Percentiles rank a stretch among this genome's conserved stretches.
These are phyloP conservation scores for Mycena epipterygia DNA, from an alignment of 768 basidiomycete species.

Conservation along the genomic window DNA sequence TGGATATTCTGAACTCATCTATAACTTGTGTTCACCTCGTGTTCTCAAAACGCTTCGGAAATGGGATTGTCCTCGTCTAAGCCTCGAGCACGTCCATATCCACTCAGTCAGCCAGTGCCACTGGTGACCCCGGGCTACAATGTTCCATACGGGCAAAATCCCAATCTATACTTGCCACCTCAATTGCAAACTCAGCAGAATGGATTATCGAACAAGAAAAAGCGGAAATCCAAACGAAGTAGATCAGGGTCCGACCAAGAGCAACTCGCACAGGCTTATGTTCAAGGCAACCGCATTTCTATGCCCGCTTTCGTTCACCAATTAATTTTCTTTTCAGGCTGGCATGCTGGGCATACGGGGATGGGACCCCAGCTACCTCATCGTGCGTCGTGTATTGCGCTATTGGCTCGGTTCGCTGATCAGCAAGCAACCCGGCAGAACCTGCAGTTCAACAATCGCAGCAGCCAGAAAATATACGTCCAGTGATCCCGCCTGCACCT, in stretches of 20 bases:
- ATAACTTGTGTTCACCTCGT: slow-evolving; percentile 27
- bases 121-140: slow-evolving; percentile 27
- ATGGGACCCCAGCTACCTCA: slow-evolving; percentile 23
- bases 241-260: slow-evolving; percentile 19
- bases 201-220: slow-evolving; percentile 13
- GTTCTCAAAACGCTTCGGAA: slow-evolving; percentile 16
- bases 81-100: slow-evolving; percentile 22
- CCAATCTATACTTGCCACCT: slow-evolving; percentile 27
- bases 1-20: background rate
- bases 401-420: too few relatives aligned
- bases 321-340: too few relatives aligned
- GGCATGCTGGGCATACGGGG: slow-evolving; percentile 21
- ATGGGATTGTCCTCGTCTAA: slow-evolving; percentile 36
- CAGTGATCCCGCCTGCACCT: slow-evolving; percentile 23
- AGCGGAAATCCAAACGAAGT: slow-evolving; percentile 22
- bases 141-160: slow-evolving; percentile 29
- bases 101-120: too few relatives aligned
- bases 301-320: too few relatives aligned
- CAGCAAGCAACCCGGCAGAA: slow-evolving; percentile 12
- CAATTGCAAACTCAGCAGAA: slow-evolving; percentile 24
- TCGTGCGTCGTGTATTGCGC: slow-evolving; percentile 28
- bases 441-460: slow-evolving; percentile 13
- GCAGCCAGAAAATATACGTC: slow-evolving; percentile 13
- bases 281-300: too few relatives aligned
- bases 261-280: slow-evolving; percentile 27